Evolutionary conservation across 495 filamentous ascomycete genomes (phyloP).

Genomic region (Podospora pseudocomata): DNA sequence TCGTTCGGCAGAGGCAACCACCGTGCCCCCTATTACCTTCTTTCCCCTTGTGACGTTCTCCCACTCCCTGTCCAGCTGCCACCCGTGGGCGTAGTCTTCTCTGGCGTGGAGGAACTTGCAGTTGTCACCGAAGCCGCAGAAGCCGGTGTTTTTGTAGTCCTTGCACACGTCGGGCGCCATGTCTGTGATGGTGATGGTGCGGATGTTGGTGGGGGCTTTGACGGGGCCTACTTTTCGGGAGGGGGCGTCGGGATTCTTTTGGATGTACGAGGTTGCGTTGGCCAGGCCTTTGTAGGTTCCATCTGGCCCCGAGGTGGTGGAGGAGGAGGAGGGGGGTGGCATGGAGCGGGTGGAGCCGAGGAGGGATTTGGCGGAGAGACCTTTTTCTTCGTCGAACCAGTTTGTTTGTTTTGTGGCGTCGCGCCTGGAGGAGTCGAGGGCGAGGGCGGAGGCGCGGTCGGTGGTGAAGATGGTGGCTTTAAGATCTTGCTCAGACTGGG

Average conservation of each 20-base stretch:
- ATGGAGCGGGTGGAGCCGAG: conserved; percentile 58
- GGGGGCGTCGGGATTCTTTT: conserved; percentile 78
- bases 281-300: conserved; percentile 76
- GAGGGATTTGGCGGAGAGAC: conserved; percentile 56
- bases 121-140: conserved; percentile 38
- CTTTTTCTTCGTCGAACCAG: conserved; percentile 76
- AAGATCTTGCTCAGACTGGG: conserved; percentile 37
- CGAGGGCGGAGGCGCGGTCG: conserved; percentile 54
- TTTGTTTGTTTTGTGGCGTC: conserved; percentile 93
- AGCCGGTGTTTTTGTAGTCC: conserved; percentile 22
- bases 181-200: conserved; percentile 85
- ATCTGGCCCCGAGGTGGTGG: conserved; percentile 32
- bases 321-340: conserved; percentile 7
- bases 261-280: conserved; percentile 69
- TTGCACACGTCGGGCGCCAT: conserved; percentile 95
- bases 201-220: conserved; percentile 84
- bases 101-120: conserved; percentile 87
- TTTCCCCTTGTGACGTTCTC: conserved; percentile 78
- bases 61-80: conserved; percentile 95
- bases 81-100: conserved; percentile 87
- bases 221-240: conserved; percentile 72
- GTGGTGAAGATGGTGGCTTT: conserved; percentile 55
- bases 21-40: conserved; percentile 58
- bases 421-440: conserved; percentile 59
- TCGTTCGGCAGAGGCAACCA: conserved; percentile 58